A percentile compares a stretch with the other conserved stretches of the same genome.
Conservation (phyloP, 768 basidiomycete species). For the Leccinum pellstonianum region DNA sequence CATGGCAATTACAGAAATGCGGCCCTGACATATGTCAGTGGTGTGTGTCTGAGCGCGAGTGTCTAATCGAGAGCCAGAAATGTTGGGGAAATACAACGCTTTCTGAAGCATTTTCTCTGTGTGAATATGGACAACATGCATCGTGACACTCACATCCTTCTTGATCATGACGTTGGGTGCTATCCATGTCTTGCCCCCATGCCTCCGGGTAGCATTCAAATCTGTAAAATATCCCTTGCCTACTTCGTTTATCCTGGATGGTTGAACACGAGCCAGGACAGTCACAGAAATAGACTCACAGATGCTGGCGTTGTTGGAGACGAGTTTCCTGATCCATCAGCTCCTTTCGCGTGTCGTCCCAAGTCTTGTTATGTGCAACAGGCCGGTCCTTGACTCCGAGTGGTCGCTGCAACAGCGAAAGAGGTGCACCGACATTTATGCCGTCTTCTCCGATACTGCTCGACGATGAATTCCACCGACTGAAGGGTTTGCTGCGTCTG, state of each 20-base stretch:
- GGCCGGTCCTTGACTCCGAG: slow-evolving; percentile 76
- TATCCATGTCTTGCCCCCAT: slow-evolving; percentile 95
- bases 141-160: slow-evolving; percentile 70
- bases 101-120: slow-evolving; percentile 48
- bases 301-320: slow-evolving; percentile 66
- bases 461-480: slow-evolving; percentile 24
- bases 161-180: slow-evolving; percentile 86
- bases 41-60: slow-evolving; percentile 63
- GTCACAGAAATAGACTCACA: slow-evolving; percentile 33
- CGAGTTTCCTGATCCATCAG: slow-evolving; percentile 70
- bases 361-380: slow-evolving; percentile 53
- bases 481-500: slow-evolving; percentile 7
- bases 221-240: slow-evolving; percentile 89
- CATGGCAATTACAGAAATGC: slow-evolving; percentile 78
- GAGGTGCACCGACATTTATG: slow-evolving; percentile 11
- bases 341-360: slow-evolving; percentile 63
- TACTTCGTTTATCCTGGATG: slow-evolving; percentile 54
- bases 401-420: slow-evolving; percentile 56
- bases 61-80: slow-evolving; percentile 68
- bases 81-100: slow-evolving; percentile 89
- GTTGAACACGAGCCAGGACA: neutral
- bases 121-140: neutral
- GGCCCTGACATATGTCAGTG: slow-evolving; percentile 71
- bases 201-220: slow-evolving; percentile 69
- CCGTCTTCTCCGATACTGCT: slow-evolving; percentile 2